Evolutionary conservation across 2,329 filamentous ascomycete genomes (phyloP).

Genomic region (Arthrocladium fulminans): DNA sequence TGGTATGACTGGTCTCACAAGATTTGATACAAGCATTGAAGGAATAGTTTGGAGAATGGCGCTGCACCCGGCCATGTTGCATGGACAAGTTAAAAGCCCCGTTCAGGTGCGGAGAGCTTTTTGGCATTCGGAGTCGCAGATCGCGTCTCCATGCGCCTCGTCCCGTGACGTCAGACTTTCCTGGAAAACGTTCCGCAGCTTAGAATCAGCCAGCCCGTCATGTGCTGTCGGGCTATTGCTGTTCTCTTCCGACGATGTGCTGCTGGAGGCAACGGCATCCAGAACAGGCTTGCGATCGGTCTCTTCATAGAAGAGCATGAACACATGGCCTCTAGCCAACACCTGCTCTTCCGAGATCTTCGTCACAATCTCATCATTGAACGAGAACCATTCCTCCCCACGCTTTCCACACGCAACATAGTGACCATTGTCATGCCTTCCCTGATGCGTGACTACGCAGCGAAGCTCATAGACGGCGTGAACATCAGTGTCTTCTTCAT

Average conservation of each 20-base stretch:
- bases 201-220: background rate
- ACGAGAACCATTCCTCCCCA: conserved; percentile 61
- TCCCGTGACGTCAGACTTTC: background rate
- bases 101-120: conserved; percentile 2
- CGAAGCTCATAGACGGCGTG: conserved; percentile 60
- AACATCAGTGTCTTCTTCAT: conserved; percentile 30
- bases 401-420: conserved; percentile 78
- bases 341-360: conserved; percentile 65
- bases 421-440: conserved; percentile 88
- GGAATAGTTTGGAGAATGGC: background rate
- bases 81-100: background rate
- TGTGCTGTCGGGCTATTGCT: background rate
- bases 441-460: conserved; percentile 80
- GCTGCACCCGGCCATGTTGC: background rate
- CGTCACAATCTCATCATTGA: conserved; percentile 81
- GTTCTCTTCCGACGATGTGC: background rate
- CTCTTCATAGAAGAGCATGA: conserved; percentile 95
- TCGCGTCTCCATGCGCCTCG: background rate
- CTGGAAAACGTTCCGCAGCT: background rate
- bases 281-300: conserved; percentile 36
- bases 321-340: conserved; percentile 68
- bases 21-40: conserved; percentile 2
- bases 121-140: background rate
- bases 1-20: conserved; percentile 1
- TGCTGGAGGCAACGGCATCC: background rate